Base-by-base conservation (phyloP, 108 stramenopile genomes). In the Poteriospumella lacustris region DNA sequence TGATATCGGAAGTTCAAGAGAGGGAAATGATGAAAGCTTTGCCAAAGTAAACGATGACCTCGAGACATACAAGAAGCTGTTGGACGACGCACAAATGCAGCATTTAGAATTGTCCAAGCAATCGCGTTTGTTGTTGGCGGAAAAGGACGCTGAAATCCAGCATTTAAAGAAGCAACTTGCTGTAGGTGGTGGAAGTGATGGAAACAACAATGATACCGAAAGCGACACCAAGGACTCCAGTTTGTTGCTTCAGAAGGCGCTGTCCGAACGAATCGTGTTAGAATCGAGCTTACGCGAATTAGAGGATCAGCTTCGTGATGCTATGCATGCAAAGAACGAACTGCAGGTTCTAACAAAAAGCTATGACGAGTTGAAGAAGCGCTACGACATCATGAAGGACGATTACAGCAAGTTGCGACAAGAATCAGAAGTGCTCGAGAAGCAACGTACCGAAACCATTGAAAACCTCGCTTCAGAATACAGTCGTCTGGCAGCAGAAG, bases 41-140 rank as follows among this genome's bases (percentile, higher is more conserved):
- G n/a, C n/a, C n/a, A 33, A 64, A 31, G 9, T 64, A 12, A 24
- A 64, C 28, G 24, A 19, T 19, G 60, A 64, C 5, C 24, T 64
- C 5, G 70, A 73, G 36, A 34, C 47, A 5, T 73, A 73, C 24
- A 73, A 73, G 70, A 39, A 42, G 15, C 41, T 73, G 5, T 33
- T 73, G 12, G 70, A 73, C 3, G 70, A 73, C 31, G 70, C 70
- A 26, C 70, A 73, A 56, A 73, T 73, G 70, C 36, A 73, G 36
- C 70, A 73, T 56, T 73, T 73, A 33, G 70, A 73, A 24, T 24
- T 73, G 41, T 73, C 70, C 43, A 73, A 73, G 70, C 70, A 73
- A 5, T 73, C 47, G 28, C 36, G 70, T 5, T 26, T 73, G 3
- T 3, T 73, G 3, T 26, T 73, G 47, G 70, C 70, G 9, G 70